Evolutionary conservation across 139 green algal genomes (phyloP), one percentile per base, ranked within the genome.

Genomic region (Tetradesmus obliquus): DNA sequence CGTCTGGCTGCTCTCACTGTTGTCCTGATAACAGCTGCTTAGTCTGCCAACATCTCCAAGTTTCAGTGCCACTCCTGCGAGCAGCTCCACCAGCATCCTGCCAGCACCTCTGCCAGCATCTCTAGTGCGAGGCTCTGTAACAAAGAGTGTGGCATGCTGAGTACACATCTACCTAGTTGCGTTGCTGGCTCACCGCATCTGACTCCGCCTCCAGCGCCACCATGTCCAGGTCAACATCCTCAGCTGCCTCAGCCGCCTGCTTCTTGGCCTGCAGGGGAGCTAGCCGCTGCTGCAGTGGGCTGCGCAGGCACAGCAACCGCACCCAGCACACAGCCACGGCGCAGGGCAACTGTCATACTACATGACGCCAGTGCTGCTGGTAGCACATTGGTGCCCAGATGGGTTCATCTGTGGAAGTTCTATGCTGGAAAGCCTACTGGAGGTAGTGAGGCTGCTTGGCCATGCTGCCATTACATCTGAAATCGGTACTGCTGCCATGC

Each of bases 181-280:
- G 45, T 60, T 22, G 58, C 58, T 55, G 57, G 5, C 88, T 72
- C 22, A 92, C 88, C 53, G 53, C 66, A 53, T 92, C 89, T 13
- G 22, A 24, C 69, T 92, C 82, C 45, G 82, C 71, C 82, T 89
- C 82, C 82, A 89, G 20, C 5, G 89, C 89, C 22, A 92, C 82
- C 55, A 79, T 45, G 89, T 89, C 89, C 71, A 92, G 54, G 15
- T 92, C 88, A 10, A 88, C 89, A 45, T 92, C 89, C 54, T 79
- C 80, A n/a, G 72, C 85, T 81, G 85, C 66, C 66, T 45, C 83
- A 72, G 62, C 62, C 79, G 57, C 55, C 57, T 88, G 83, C 66
- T 89, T 89, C 51, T 89, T 89, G 85, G 85, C 85, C 17, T 88
- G 72, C 57, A 88, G n/a, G 5, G 83, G 83, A 24, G n/a, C n/a